Base-by-base conservation (phyloP, 225 moss, liverwort and hornwort genomes). In the Takakia lepidozioides region DNA sequence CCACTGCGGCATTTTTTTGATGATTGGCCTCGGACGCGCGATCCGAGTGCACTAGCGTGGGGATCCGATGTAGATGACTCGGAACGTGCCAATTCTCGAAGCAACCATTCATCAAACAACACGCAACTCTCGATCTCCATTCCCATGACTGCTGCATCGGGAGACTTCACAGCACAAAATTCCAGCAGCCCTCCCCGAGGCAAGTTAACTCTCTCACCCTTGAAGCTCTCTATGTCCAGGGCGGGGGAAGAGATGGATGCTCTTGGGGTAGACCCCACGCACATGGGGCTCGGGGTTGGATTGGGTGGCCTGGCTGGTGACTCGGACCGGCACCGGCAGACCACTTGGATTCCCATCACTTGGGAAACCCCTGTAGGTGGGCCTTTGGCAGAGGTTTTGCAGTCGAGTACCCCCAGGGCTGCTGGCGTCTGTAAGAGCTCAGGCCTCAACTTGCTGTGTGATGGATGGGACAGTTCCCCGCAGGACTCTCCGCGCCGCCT, bases 161-260 rank as follows among this genome's bases (percentile, higher is more conserved):
- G 74, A 43, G 91, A 87, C 70, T 85, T 85, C 76, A 82, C 85
- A 25, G 71, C 82, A 56, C 76, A 76, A 70, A 58, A 68, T 78
- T 82, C 87, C 57, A 82, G 84, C 73, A 98, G 98, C 73, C 91
- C 98, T 58, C 87, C 98, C 84, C 80, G 85, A 98, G 98, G 98
- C 87, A 98, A 91, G 91, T 91, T 87, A 80, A 83, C 85, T 87
- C 78, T 91, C 64, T 98, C 91, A 71, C 85, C 85, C 80, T 87
- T 87, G 80, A 91, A 91, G 87, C 91, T 91, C 69, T 91, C 78
- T 71, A 85, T 91, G 80, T 84, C 78, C 73, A 77, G 80, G 82
- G 78, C 82, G 68, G 80, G 81, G 59, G 72, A 81, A 46, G 76
- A 72, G 44, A 40, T 69, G 37, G 71, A 75, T 29, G 57, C 45